Evolutionary conservation across 1,284 basidiomycete genomes (phyloP), one percentile per base, ranked within the genome.

Genomic region (Tilletia caries): DNA sequence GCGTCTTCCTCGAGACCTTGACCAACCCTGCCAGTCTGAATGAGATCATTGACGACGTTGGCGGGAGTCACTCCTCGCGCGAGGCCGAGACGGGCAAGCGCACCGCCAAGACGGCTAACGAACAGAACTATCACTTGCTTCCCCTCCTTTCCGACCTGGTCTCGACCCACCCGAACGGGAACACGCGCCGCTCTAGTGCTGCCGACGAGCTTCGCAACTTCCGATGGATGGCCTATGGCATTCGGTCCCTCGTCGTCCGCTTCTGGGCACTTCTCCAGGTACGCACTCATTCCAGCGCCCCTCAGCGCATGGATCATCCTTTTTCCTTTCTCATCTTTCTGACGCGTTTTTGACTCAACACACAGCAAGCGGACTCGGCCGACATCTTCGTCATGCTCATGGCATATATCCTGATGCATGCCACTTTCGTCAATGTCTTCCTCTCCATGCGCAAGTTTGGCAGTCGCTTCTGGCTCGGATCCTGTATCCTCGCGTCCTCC

Each of bases 361-460:
- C 8, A 62, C 58, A 62, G 89, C 92, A 92, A 85, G 94, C 96
- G 32, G 93, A 97, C 85, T 94, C 93, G 2, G 89, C 95, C 27
- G 95, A 98, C 84, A 97, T 98, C 80, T 87, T 95, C 68, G 90
- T 98, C 76, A 93, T 98, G 79, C 88, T 98, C n/a, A 88, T 91
- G 4, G 96, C 95, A 33, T 98, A 98, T 84, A 85, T 95, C 66
- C 87, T 98, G 70, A 98, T 99, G 95, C 95, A 98, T 85, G 87
- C 87, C 33, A 95, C 95, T 1, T 98, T 98, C 85, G 89, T 93
- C 83, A 90, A 93, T 70, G 76, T 83, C 62, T 83, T 82, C 71
- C 75, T 83, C 52, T 81, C 79, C 37, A 82, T 83, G 81, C 76
- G 81, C 66, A 79, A 75, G 41, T 83, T 83, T 60, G 80, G 80